Conservation (phyloP, 768 basidiomycete genomes). For the Fistulinella prunicolor region DNA sequence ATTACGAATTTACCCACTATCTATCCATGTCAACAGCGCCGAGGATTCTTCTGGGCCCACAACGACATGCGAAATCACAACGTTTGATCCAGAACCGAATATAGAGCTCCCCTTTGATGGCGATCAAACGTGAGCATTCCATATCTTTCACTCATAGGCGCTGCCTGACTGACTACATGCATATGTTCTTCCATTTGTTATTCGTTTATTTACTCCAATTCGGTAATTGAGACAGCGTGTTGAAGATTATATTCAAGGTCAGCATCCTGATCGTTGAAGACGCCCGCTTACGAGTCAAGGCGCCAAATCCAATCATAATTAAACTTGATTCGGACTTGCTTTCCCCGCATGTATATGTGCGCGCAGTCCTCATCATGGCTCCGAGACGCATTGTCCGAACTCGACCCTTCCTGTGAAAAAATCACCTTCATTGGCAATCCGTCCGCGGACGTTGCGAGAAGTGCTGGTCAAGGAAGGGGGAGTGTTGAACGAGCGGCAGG, state of each 20-base stretch:
- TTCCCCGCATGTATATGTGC: too few relatives aligned
- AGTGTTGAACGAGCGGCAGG: background rate
- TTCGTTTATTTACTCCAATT: background rate
- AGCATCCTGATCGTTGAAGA: constrained; percentile 6
- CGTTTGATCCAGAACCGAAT: constrained; percentile 79
- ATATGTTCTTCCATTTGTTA: background rate
- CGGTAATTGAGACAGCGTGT: constrained; percentile 42
- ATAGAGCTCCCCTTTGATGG: constrained; percentile 78
- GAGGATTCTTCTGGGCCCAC: constrained; percentile 81
- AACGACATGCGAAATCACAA: constrained; percentile 83
- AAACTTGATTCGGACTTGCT: too few relatives aligned
- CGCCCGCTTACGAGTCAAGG: background rate
- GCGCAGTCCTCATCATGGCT: constrained; percentile 81
- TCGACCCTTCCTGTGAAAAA: constrained; percentile 85
- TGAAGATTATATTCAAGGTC: constrained; percentile 86
- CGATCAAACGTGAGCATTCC: constrained; percentile 48
- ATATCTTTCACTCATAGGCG: background rate
- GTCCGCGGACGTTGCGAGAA: constrained; percentile 30
- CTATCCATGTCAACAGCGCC: constrained; percentile 42
- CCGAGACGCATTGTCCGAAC: constrained; percentile 85
- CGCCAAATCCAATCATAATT: background rate
- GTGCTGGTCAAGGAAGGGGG: constrained; percentile 12
- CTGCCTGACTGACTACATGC: constrained; percentile 8
- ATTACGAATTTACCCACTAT: constrained; percentile 3
- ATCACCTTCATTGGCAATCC: constrained; percentile 83